phyloP scores from a whole-genome alignment of 2,329 filamentous ascomycete species.

The Pseudogymnoascus sp. region DNA sequence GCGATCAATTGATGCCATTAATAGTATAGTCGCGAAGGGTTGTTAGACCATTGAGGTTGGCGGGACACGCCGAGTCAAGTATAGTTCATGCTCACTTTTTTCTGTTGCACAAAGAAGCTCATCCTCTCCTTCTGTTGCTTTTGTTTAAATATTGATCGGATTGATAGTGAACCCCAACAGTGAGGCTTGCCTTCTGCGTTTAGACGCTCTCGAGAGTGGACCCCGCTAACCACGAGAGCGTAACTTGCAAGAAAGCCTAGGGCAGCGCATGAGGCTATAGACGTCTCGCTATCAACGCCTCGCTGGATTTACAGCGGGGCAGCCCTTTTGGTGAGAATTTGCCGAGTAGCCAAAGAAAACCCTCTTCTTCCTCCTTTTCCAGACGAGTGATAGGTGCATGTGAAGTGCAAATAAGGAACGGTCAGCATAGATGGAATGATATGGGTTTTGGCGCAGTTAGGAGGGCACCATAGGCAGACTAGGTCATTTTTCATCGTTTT shows the following conservation, averaged over 20 bases:
- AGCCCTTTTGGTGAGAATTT: background rate
- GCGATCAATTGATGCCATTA: slow-evolving; percentile 17
- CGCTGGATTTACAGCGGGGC: background rate
- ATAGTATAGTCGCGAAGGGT: slow-evolving; percentile 11
- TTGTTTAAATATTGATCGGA: background rate
- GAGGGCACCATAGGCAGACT: too few relatives aligned
- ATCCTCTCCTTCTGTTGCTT: too few relatives aligned
- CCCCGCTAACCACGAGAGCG: background rate
- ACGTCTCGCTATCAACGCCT: background rate
- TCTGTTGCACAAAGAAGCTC: background rate
- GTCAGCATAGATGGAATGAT: too few relatives aligned
- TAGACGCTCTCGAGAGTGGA: background rate
- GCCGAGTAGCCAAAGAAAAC: background rate
- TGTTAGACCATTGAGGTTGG: background rate
- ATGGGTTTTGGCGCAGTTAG: too few relatives aligned
- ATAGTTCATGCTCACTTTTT: background rate
- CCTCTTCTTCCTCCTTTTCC: background rate
- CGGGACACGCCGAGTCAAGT: background rate
- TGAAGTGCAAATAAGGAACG: background rate
- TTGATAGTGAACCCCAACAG: background rate
- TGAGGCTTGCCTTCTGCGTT: background rate
- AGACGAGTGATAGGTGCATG: background rate
- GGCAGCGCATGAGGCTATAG: background rate
- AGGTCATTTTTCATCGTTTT: too few relatives aligned
- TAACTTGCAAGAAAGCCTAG: background rate